phyloP scores from a whole-genome alignment of 306 rosid species.

The Abrus pulchellus region DNA sequence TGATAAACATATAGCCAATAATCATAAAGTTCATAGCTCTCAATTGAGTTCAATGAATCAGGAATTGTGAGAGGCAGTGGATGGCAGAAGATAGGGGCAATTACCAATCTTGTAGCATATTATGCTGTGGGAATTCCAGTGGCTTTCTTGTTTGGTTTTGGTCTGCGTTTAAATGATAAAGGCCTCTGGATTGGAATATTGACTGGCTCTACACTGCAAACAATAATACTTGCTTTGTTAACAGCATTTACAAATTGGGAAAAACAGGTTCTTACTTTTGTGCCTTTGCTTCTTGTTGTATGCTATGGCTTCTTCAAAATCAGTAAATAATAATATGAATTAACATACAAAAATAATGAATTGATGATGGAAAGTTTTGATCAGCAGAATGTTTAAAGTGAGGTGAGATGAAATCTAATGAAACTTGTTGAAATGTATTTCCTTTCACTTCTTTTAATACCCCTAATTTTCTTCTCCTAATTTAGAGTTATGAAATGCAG shows the following conservation, averaged over 20 bases:
- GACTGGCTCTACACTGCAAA: conserved; percentile 48
- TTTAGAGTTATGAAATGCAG: too few relatives aligned
- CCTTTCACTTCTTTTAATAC: too few relatives aligned
- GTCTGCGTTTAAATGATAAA: conserved; percentile 50
- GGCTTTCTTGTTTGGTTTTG: conserved; percentile 54
- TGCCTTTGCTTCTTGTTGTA: not conserved
- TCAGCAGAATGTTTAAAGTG: too few relatives aligned
- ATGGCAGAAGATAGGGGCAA: conserved; percentile 61
- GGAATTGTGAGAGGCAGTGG: conserved; percentile 70
- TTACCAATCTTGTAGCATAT: conserved; percentile 64
- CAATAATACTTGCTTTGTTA: conserved; percentile 45
- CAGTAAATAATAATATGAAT: not conserved
- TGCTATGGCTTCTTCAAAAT: not conserved
- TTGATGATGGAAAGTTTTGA: not conserved
- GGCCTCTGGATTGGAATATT: conserved; percentile 73
- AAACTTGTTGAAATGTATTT: too few relatives aligned
- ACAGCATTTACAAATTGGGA: conserved; percentile 61
- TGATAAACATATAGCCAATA: not conserved
- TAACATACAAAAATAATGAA: not conserved
- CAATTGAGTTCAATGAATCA: conserved; percentile 28
- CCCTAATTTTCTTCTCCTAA: too few relatives aligned
- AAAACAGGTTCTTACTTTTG: conserved; percentile 54
- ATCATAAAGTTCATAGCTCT: not conserved
- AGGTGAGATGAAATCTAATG: too few relatives aligned
- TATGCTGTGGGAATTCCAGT: conserved; percentile 66